Base-by-base conservation (phyloP, 108 stramenopile genomes). In the Cylindrotheca closterium region DNA sequence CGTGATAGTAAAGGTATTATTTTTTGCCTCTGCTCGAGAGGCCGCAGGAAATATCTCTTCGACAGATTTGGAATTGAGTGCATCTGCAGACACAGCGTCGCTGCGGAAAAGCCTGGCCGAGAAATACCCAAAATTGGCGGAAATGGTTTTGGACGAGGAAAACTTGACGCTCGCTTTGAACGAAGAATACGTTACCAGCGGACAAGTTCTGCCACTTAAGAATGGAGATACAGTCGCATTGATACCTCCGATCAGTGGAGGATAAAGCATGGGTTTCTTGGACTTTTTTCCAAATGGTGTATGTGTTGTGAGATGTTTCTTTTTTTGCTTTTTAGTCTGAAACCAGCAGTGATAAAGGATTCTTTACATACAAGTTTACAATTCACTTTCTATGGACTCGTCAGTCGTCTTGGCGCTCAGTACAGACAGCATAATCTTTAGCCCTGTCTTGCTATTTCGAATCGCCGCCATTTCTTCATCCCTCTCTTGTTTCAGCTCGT, bases 211-310 rank as follows among this genome's bases (percentile, higher is more conserved):
- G 55, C 60, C 63, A 8, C 63, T 93, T 26, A 85, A 87, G 26
- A 56, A 72, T 31, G 89, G 92, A 21, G 92, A 93, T 77, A 81
- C 77, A 17, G 79, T 93, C 2, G 92, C 92, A 1, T 62, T 93
- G 54, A 93, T 93, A 68, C 92, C 92, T 51, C 92, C 92, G 42
- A 93, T 93, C 45, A 85, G 83, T 51, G 92, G 92, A 46, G 92
- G 85, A 21, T 88, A 15, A 42, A 7, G 37, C n/a, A n/a, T n/a
- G n/a, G n/a, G n/a, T n/a, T n/a, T n/a, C n/a, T n/a, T n/a, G n/a
- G n/a, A n/a, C n/a, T n/a, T n/a, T n/a, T n/a, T n/a, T n/a, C n/a
- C n/a, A n/a, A n/a, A n/a, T n/a, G n/a, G n/a, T n/a, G n/a, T n/a
- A n/a, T n/a, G n/a, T n/a, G n/a, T n/a, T n/a, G n/a, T n/a, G n/a